Conservation (phyloP, 139 green algal species). For the Chlorella vulgaris region DNA sequence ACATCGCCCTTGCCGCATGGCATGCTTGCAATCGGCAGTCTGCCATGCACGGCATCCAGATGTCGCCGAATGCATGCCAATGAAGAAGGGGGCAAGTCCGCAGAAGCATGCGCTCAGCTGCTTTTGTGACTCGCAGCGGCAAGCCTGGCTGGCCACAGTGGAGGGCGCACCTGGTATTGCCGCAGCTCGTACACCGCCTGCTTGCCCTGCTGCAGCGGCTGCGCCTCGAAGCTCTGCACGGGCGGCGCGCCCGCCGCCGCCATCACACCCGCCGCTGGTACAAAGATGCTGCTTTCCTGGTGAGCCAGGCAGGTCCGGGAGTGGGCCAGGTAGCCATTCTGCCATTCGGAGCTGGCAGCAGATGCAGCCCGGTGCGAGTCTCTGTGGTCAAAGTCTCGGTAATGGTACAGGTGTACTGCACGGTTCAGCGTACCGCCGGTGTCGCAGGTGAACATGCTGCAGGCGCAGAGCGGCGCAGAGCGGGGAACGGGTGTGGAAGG, state of each 20-base stretch:
- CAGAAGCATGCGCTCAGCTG: no score
- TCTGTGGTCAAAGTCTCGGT: constrained; percentile 38
- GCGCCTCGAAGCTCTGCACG: background rate
- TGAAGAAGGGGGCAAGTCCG: no score
- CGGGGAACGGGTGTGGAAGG: background rate
- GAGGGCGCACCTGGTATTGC: constrained; percentile 60
- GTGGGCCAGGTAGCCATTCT: constrained; percentile 27
- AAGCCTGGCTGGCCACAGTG: no score
- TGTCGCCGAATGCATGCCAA: no score
- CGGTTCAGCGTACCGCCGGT: constrained; percentile 41
- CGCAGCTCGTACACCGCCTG: constrained; percentile 70
- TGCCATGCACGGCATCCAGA: no score
- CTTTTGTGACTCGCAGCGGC: no score
- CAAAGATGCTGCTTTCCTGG: constrained; percentile 40
- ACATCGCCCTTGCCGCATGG: no score
- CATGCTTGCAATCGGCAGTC: no score
- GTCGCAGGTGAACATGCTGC: constrained; percentile 50
- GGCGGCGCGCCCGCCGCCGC: constrained; percentile 14
- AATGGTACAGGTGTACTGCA: constrained; percentile 47
- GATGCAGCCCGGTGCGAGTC: constrained; percentile 20
- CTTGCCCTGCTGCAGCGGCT: background rate
- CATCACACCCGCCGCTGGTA: constrained; percentile 22
- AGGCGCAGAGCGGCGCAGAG: background rate
- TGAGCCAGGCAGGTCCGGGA: background rate
- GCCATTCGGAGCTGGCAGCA: background rate